Evolutionary conservation across 768 basidiomycete species (phyloP), one percentile per base, ranked within the genome.

Genomic region (Amanita rimosa): DNA sequence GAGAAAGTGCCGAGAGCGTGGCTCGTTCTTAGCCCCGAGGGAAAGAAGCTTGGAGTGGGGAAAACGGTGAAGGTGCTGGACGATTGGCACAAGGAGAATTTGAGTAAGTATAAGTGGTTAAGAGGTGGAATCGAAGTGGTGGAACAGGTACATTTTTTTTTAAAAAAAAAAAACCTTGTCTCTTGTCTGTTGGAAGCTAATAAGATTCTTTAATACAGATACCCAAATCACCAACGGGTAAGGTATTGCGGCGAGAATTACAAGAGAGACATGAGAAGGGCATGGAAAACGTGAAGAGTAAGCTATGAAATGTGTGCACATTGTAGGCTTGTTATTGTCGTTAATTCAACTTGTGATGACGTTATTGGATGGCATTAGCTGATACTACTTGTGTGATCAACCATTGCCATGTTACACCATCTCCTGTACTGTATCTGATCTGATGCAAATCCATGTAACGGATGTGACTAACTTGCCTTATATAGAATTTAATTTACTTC

Each of bases 1-100:
- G 87, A 89, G 64, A 79, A 79, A 55, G 70, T 83, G 1, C 86
- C 87, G 0, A 75, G 80, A 1, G 88, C 88, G 2, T 90, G 87
- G 87, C 57, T 90, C 35, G 83, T 88, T 0, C 63, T 89, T 5
- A 83, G 78, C 50, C 53, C 64, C 0, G 57, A 59, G 1, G 87
- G 88, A 7, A 72, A 70, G 56, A 67, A 64, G 35, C 56, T 69
- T 6, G 81, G 83, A 8, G 60, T 60, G 1, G 55, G 56, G 2
- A 62, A 58, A 34, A 73, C 71, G 4, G 57, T 73, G 3, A 61
- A 64, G 43, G 70, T 66, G 47, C 64, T 91, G 3, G 73, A 84
- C 19, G 62, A 53, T 10, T 90, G 85, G 85, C 67, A 76, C 36
- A 67, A 73, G 51, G 67, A 74, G 61, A 72, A 75, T 51, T 61